Base-by-base conservation (phyloP, 768 basidiomycete species). In the Cystobasidium tubakii region DNA sequence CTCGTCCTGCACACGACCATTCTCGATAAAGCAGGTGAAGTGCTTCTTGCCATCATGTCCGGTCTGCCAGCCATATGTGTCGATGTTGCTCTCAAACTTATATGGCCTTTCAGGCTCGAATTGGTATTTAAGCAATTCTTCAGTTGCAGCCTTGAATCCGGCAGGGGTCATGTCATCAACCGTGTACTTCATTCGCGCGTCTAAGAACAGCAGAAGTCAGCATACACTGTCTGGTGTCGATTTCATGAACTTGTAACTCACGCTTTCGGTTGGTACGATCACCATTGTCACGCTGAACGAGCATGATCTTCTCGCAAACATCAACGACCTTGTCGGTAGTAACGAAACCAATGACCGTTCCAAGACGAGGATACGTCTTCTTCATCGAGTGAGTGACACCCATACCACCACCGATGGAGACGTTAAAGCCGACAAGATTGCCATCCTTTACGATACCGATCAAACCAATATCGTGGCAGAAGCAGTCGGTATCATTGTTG, bases 311-410 rank as follows among this genome's bases (percentile, higher is more conserved):
- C 84, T 99, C 94, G 10, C 93, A 93, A 2, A 95, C 89, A 73
- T 86, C 83, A 78, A 86, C 85, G 66, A 90, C 93, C 80, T 98
- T 89, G 66, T 93, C 91, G 4, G 86, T 83, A 0, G 89, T 90
- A 79, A 92, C 92, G 85, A 98, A 99, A 64, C 96, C 96, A 75
- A 99, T 86, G 60, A 96, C 82, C 78, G 89, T 88, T 33, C 87
- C 92, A 55, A 88, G 82, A 66, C 96, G 89, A 57, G 96, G 96
- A 81, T 98, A 98, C 0, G 96, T 99, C 84, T 96, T 94, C 85
- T 97, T 98, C 85, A 92, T 95, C 39, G 92, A 92, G 78, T 98
- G 95, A 0, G 96, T 98, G 54, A 97, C 96, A 81, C 96, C 96
- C 96, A 99, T 99, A 62, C 96, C 96, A 77, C 96, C 96, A 72